Evolutionary conservation across 2,329 filamentous ascomycete genomes (phyloP), one percentile per base, ranked within the genome.

Genomic region (Trichoderma sp.): DNA sequence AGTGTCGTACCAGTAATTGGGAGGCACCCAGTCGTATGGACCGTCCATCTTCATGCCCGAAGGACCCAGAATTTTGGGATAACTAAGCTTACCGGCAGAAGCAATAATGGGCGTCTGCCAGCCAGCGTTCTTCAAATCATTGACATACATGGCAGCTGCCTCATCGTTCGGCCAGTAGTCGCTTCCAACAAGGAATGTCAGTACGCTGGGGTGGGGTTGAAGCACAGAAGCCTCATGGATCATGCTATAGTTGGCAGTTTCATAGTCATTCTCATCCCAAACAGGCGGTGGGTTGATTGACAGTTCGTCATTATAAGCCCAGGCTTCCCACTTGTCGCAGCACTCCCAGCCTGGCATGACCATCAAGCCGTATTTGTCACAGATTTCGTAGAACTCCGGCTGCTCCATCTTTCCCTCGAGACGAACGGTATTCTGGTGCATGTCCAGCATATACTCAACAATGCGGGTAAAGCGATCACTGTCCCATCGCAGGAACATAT

Each of bases 251-350:
- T 83, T 83, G 6, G 87, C 88, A 29, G 83, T 85, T 1, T 68
- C 71, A 74, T 90, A 90, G 76, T 90, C 88, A 2, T 76, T 72
- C 0, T 85, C 81, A 0, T 75, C 77, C 87, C 87, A 90, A 7
- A 76, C 53, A 0, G 76, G 74, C 2, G 77, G 72, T 0, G 79
- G 77, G 58, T 81, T 76, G 29, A 81, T 72, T 8, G 77, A 70
- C 7, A 85, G 72, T 59, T 90, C 84, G 14, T 85, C 75, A 72
- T 90, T 90, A 75, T 89, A 89, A 60, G 73, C 76, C 87, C 87
- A 91, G 0, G 84, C 85, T 73, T 91, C 88, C 88, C 88, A 91
- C 74, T 90, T 90, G 72, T 90, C 86, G 75, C 88, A 91, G 76
- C 88, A 91, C 70, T 90, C 88, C 87, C 88, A 91, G 0, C 88